Evolutionary conservation across 2,329 filamentous ascomycete species (phyloP).

Genomic region (Chaetomium globosum): DNA sequence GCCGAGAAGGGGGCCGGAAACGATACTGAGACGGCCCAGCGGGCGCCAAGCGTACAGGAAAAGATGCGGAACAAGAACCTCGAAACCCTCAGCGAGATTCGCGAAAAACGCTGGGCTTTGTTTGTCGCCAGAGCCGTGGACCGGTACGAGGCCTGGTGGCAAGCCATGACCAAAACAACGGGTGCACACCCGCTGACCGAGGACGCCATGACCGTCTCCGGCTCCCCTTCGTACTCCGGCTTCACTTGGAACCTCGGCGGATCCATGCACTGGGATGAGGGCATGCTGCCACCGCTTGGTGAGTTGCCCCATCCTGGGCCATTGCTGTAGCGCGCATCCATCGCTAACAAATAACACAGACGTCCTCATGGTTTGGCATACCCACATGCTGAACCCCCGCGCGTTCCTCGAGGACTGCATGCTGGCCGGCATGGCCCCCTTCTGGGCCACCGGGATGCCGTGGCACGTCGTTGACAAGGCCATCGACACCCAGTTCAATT

Average conservation of each 20-base stretch:
- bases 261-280: constrained; percentile 44
- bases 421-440: constrained; percentile 54
- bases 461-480: constrained; percentile 62
- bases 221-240: constrained; percentile 36
- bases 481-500: constrained; percentile 64
- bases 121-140: constrained; percentile 69
- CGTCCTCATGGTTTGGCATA: constrained; percentile 78
- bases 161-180: constrained; percentile 37
- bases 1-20: background rate
- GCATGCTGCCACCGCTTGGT: constrained; percentile 63
- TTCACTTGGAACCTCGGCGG: constrained; percentile 42
- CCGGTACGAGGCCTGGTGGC: constrained; percentile 70
- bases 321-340: background rate
- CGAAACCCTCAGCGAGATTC: constrained; percentile 55
- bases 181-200: constrained; percentile 41
- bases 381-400: constrained; percentile 76
- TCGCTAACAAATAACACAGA: constrained; percentile 50
- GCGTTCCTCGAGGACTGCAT: constrained; percentile 75
- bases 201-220: constrained; percentile 41
- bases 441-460: constrained; percentile 67
- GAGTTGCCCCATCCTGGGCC: constrained; percentile 33
- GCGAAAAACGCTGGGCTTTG: constrained; percentile 74
- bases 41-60: constrained; percentile 31
- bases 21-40: background rate
- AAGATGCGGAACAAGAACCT: constrained; percentile 41